Percentiles rank a stretch among this genome's conserved stretches.
Evolutionary conservation across 2,329 filamentous ascomycete genomes (phyloP).

Genomic region (Phialophora tarda): DNA sequence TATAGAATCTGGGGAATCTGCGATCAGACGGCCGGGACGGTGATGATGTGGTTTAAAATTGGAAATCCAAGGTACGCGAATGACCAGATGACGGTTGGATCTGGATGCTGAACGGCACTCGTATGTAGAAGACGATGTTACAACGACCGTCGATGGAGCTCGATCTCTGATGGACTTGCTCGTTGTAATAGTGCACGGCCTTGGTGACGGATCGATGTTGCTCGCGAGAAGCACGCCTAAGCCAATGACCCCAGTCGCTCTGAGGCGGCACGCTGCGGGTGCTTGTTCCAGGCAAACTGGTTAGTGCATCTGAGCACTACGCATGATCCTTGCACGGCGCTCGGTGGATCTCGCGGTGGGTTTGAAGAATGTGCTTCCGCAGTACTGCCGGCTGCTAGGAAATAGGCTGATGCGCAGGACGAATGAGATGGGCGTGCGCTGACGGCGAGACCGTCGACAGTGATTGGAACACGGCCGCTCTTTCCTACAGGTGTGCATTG

Average conservation of each 20-base stretch:
- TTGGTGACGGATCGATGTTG: background rate
- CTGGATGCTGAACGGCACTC: slow-evolving; percentile 3
- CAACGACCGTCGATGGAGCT: background rate
- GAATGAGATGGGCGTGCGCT: background rate
- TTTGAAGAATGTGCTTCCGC: slow-evolving; percentile 14
- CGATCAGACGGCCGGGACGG: slow-evolving; percentile 15
- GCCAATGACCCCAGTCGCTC: slow-evolving; percentile 12
- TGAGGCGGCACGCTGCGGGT: slow-evolving; percentile 16
- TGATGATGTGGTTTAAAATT: slow-evolving; percentile 19
- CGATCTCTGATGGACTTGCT: background rate
- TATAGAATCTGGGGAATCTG: slow-evolving; percentile 21
- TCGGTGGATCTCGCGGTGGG: background rate
- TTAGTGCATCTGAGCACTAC: slow-evolving; percentile 14
- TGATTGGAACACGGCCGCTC: background rate
- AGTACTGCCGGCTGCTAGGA: slow-evolving; percentile 13
- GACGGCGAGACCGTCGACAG: background rate
- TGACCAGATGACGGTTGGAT: slow-evolving; percentile 13
- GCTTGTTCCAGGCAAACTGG: slow-evolving; percentile 17
- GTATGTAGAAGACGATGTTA: background rate
- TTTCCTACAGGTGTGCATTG: background rate
- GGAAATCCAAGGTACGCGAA: slow-evolving; percentile 12
- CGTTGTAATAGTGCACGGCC: background rate
- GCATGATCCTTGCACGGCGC: slow-evolving; percentile 4
- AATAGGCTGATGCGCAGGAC: slow-evolving; percentile 13
- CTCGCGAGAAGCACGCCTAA: slow-evolving; percentile 10